phyloP scores from a whole-genome alignment of 176 grass and related monocot genomes.

The Eragrostis nindensis region DNA sequence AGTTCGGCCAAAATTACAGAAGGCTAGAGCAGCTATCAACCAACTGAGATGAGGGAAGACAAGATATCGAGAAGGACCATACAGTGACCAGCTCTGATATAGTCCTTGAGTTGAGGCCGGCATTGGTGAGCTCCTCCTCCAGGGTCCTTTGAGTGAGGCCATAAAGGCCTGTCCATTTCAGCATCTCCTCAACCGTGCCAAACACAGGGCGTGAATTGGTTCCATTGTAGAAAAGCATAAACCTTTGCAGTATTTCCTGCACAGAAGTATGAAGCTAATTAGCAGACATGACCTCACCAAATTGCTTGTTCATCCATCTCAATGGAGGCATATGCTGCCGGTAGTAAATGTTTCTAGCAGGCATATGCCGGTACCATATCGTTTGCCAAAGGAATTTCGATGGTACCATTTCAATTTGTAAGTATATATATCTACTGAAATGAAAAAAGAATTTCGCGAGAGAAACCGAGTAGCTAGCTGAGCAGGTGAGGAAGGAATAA shows the following conservation, averaged over 20 bases:
- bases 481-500: background rate
- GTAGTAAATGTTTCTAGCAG: background rate
- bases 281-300: conserved; percentile 20
- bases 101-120: conserved; percentile 59
- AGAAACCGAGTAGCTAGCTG: background rate
- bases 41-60: background rate
- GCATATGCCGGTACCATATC: background rate
- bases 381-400: background rate
- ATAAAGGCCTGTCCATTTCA: conserved; percentile 79
- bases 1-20: background rate
- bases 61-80: conserved; percentile 14
- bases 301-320: background rate
- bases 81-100: conserved; percentile 84
- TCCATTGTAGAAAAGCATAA: conserved; percentile 70
- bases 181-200: conserved; percentile 83
- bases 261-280: background rate
- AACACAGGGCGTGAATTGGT: conserved; percentile 74
- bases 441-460: background rate
- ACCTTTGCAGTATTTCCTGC: conserved; percentile 74
- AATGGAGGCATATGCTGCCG: background rate
- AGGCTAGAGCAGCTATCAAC: background rate
- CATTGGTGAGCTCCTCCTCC: conserved; percentile 63
- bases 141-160: conserved; percentile 71
- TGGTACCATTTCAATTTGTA: too few relatives aligned
- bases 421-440: background rate